These are phyloP conservation scores for Patellaria atrata DNA, from an alignment of 495 filamentous ascomycete genomes.

Conservation along the genomic window DNA sequence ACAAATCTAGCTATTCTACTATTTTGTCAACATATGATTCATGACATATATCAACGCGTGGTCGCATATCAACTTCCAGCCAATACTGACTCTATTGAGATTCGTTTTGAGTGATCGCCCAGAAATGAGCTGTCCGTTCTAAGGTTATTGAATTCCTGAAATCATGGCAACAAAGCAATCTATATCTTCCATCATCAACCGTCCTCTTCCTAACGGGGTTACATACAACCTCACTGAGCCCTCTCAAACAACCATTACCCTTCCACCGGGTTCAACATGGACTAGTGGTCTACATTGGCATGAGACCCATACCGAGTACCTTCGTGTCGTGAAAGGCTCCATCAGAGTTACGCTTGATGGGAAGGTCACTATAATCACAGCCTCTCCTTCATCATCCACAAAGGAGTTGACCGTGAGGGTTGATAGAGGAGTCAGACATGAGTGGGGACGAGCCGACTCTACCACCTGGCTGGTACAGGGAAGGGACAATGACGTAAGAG, in stretches of 20 bases:
- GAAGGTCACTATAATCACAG: not conserved
- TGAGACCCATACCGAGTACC: slow-evolving; percentile 25
- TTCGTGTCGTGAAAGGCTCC: slow-evolving; percentile 20
- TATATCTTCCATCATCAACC: slow-evolving; percentile 17
- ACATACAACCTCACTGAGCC: slow-evolving; percentile 22
- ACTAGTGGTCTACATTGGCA: slow-evolving; percentile 27
- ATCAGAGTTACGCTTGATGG: slow-evolving; percentile 16
- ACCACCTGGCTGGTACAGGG: slow-evolving; percentile 8
- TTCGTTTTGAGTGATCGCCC: too few species aligned
- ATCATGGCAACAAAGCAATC: too few species aligned
- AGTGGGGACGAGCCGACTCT: slow-evolving; percentile 2
- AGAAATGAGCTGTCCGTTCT: too few species aligned
- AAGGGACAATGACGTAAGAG: too few species aligned
- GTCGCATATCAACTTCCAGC: too few species aligned
- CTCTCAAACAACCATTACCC: slow-evolving; percentile 19
- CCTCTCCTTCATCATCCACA: not conserved
- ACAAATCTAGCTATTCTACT: too few species aligned
- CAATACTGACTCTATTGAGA: too few species aligned
- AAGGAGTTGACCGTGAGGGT: not conserved
- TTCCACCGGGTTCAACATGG: slow-evolving; percentile 23
- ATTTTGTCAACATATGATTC: too few species aligned
- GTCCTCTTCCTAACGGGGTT: slow-evolving; percentile 22
- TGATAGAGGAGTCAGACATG: slow-evolving; percentile 1
- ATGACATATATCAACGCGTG: too few species aligned
- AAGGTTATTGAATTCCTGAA: too few species aligned